Evolutionary conservation across 2,329 filamentous ascomycete genomes (phyloP), one percentile per base, ranked within the genome.

Genomic region (Hymenoscyphus albidus): DNA sequence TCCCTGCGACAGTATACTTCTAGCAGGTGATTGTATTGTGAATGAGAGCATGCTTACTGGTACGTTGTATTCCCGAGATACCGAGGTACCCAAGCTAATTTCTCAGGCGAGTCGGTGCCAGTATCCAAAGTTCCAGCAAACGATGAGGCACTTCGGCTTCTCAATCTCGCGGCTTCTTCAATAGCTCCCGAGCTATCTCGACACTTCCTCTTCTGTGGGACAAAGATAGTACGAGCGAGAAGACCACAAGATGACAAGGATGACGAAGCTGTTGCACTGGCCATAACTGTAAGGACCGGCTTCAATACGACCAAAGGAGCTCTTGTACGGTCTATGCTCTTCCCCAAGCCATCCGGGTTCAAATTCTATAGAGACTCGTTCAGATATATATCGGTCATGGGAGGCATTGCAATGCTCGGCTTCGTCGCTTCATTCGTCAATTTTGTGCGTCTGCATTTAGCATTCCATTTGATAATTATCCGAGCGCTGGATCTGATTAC

Each of bases 341-440:
- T 99, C 75, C 96, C 95, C 0, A 99, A 99, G 74, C 95, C 95
- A 1, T 97, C 94, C 0, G 94, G 94, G 0, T 99, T 99, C 85
- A 98, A 96, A 73, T 99, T 99, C 76, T 99, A 99, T 76, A 87
- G 92, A 54, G 95, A 99, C 76, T 97, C 94, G 0, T 99, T 99
- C 79, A 88, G 93, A 27, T 99, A 99, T 76, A 98, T 99, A 66
- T 93, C 91, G 3, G 95, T 99, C 66, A 99, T 99, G 95, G 94
- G 85, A 5, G 80, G 88, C 54, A 88, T 99, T 71, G 96, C 95
- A 27, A 79, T 88, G 59, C 77, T 98, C 59, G 95, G 96, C 0
- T 99, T 99, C 74, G 80, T 93, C 27, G 93, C 90, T 0, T 98
- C 95, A 0, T 89, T 99, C 70, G 80, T 96, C 77, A 99, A 99